phyloP scores from a whole-genome alignment of 2,329 filamentous ascomycete species.

The Cladosporium colombiae region DNA sequence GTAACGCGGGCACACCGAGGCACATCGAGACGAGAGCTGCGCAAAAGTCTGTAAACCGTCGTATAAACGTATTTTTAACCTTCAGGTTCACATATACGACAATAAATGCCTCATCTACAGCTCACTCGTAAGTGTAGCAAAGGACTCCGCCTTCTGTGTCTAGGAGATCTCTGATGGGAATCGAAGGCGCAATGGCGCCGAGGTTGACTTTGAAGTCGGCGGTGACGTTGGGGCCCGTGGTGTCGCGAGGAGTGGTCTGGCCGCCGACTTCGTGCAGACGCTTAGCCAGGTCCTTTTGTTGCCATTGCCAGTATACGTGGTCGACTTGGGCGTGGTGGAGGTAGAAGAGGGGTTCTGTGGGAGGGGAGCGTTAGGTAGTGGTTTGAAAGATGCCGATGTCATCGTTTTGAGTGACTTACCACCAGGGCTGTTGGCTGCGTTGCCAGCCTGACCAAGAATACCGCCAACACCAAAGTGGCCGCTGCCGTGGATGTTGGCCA shows the following conservation, averaged over 20 bases:
- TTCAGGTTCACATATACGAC: too few relatives aligned
- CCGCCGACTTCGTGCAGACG: conserved; percentile 22
- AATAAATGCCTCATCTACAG: not conserved
- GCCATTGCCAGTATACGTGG: conserved; percentile 31
- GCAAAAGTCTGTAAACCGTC: too few relatives aligned
- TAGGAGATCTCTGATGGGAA: conserved; percentile 28
- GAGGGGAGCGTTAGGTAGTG: not conserved
- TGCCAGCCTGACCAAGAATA: conserved; percentile 23
- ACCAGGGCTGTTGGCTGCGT: conserved; percentile 29
- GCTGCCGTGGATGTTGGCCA: conserved; percentile 24
- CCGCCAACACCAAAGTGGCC: conserved; percentile 31
- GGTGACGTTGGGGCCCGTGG: not conserved
- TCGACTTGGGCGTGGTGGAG: conserved; percentile 34
- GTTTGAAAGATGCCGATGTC: too few relatives aligned
- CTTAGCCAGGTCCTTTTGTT: conserved; percentile 24
- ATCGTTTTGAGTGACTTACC: conserved; percentile 3
- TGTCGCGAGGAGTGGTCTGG: not conserved
- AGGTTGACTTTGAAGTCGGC: conserved; percentile 26
- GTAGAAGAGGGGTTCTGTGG: conserved; percentile 31
- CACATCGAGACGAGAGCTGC: too few relatives aligned
- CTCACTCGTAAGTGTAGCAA: conserved; percentile 28
- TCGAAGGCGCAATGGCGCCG: conserved; percentile 22
- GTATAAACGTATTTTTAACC: too few relatives aligned
- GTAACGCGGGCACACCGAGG: too few relatives aligned
- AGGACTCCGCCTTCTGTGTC: conserved; percentile 25